Evolutionary conservation across 495 filamentous ascomycete species (phyloP).

Genomic region (Antarctomyces pellizariae): DNA sequence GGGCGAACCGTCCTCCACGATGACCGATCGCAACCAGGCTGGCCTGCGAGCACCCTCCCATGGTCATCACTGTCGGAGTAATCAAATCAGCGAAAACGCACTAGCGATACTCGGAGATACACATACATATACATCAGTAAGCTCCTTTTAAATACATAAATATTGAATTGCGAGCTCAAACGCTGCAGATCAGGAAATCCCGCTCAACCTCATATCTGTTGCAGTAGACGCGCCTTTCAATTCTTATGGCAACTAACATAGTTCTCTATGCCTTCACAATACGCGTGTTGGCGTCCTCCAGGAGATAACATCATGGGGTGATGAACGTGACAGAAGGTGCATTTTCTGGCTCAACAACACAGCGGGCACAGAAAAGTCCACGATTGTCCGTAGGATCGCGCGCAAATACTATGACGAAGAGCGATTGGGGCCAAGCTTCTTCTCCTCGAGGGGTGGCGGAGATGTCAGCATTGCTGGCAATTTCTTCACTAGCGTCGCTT

Average conservation of each 20-base stretch:
- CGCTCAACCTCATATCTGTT: too few species aligned
- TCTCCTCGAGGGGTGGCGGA: conserved; percentile 16
- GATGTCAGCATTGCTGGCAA: conserved; percentile 2
- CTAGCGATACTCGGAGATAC: too few species aligned
- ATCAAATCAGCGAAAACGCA: too few species aligned
- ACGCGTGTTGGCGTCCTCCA: conserved; percentile 5
- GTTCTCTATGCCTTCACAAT: conserved; percentile 2
- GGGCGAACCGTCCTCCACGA: too few species aligned
- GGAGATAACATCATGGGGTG: conserved; percentile 3
- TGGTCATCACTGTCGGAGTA: too few species aligned
- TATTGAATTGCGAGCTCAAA: too few species aligned
- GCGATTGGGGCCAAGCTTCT: conserved; percentile 18
- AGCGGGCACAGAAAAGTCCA: conserved; percentile 24
- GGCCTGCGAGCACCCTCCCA: too few species aligned
- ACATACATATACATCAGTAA: too few species aligned
- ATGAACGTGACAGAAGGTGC: conserved; percentile 2
- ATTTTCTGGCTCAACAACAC: conserved; percentile 19
- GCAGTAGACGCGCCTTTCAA: too few species aligned
- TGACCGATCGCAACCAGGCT: too few species aligned
- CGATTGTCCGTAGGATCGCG: conserved; percentile 18
- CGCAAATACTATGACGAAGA: conserved; percentile 5
- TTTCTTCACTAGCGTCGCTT: conserved; percentile 5
- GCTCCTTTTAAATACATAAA: too few species aligned
- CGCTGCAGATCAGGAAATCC: too few species aligned
- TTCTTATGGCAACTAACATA: conserved; percentile 2